phyloP scores from a whole-genome alignment of 768 basidiomycete genomes.

The Glaciozyma antarctica region DNA sequence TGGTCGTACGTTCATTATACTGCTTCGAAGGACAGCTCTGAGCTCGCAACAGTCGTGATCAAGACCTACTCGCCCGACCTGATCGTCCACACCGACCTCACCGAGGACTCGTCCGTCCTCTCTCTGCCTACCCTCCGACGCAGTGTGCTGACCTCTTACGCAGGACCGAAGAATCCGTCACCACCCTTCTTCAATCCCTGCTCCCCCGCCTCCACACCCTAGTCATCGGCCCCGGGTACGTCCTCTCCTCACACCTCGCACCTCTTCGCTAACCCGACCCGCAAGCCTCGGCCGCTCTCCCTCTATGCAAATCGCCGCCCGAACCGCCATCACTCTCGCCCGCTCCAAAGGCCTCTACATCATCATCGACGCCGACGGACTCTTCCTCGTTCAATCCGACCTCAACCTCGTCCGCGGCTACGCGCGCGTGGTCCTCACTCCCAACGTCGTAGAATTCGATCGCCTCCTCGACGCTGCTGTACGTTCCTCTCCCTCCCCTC shows the following conservation, averaged over 20 bases:
- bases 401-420: conserved; percentile 69
- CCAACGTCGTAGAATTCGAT: conserved; percentile 88
- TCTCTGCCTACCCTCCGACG: not conserved
- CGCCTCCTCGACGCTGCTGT: conserved; percentile 67
- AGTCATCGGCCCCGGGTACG: not conserved
- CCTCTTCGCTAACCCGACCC: not conserved
- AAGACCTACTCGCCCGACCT: conserved; percentile 91
- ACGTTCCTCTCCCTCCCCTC: conserved; percentile 32
- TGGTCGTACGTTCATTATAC: conserved; percentile 41
- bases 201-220: conserved; percentile 69
- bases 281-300: conserved; percentile 63
- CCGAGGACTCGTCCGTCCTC: conserved; percentile 52
- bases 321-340: conserved; percentile 64
- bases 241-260: not conserved
- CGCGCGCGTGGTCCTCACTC: conserved; percentile 76
- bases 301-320: conserved; percentile 80
- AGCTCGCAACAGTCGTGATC: conserved; percentile 52
- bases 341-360: conserved; percentile 68
- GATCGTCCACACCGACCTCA: conserved; percentile 89
- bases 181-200: conserved; percentile 44
- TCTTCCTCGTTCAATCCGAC: conserved; percentile 72
- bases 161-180: conserved; percentile 40
- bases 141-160: conserved; percentile 17
- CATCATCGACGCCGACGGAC: conserved; percentile 87
- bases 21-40: no score